Percentiles rank a stretch among this genome's conserved stretches.
Evolutionary conservation across 2,329 filamentous ascomycete species (phyloP).

Genomic region (Talaromyces sp.): DNA sequence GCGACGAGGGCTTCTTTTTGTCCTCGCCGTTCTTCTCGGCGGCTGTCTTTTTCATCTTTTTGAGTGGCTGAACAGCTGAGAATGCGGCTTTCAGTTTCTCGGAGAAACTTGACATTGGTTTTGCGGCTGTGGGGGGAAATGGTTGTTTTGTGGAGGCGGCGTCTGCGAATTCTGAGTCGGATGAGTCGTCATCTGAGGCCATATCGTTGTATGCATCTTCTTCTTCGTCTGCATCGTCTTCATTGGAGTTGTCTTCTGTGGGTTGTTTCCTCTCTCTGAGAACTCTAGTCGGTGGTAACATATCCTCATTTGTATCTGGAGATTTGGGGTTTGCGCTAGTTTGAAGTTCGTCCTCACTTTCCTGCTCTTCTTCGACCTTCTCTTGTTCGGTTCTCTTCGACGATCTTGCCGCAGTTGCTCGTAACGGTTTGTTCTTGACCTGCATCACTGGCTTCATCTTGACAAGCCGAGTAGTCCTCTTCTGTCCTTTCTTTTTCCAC

Average conservation of each 20-base stretch:
- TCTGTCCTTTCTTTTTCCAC: slow-evolving; percentile 52
- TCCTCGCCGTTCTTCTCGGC: slow-evolving; percentile 18
- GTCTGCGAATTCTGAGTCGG: slow-evolving; percentile 16
- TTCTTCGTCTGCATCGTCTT: not conserved
- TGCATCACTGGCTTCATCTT: slow-evolving; percentile 44
- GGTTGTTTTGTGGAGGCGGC: slow-evolving; percentile 4
- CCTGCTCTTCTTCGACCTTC: slow-evolving; percentile 30
- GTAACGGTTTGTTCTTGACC: slow-evolving; percentile 27
- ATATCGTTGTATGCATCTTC: slow-evolving; percentile 20
- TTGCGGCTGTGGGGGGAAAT: slow-evolving; percentile 15
- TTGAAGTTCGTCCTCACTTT: slow-evolving; percentile 22
- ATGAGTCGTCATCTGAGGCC: slow-evolving; percentile 22
- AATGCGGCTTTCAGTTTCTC: slow-evolving; percentile 40
- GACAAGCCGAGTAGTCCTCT: slow-evolving; percentile 47
- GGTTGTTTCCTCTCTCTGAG: not conserved
- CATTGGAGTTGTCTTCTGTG: not conserved
- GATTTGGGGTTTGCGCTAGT: slow-evolving; percentile 20
- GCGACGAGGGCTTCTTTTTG: slow-evolving; percentile 26
- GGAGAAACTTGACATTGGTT: slow-evolving; percentile 32
- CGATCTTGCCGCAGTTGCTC: slow-evolving; percentile 13
- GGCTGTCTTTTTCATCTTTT: slow-evolving; percentile 18
- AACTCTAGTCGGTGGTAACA: not conserved
- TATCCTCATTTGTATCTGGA: not conserved
- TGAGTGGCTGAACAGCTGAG: slow-evolving; percentile 24
- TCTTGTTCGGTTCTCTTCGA: slow-evolving; percentile 13